Evolutionary conservation across 805 yeast species (phyloP), one percentile per base, ranked within the genome.

Genomic region (Martiniozyma abietophila): DNA sequence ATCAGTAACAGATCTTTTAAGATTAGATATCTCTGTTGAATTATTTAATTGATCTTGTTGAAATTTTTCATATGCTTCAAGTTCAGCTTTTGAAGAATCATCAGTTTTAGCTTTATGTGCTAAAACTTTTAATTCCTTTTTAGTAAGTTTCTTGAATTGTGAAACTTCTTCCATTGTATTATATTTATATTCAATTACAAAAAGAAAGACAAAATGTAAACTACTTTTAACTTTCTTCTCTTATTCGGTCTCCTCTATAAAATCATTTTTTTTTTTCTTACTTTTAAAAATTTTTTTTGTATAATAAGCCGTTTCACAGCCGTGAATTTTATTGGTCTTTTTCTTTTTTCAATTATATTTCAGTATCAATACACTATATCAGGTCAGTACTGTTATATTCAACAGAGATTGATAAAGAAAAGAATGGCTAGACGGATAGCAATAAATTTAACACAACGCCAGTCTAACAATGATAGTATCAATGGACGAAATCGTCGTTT

Each of bases 81-180:
- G 47, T 32, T 60, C 56, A 35, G 58, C 49, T 36, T 59, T 58
- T 6, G 53, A 56, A 42, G 58, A 61, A 22, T 62, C 51, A 46
- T 56, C 49, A 51, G 45, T 47, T 30, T 54, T 50, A 1, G 55
- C 44, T 40, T 71, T 62, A 54, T 76, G 77, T 48, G 70, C 72
- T 27, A 74, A 64, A 8, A 81, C 80, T 50, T 77, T 77, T 36
- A 62, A 62, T 53, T 78, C 76, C 48, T 75, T 77, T 61, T 76
- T 77, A n/a, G 79, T 71, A 18, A 76, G 59, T 50, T 74, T 75
- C 55, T 50, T 51, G 34, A 40, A 16, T n/a, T 41, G n/a, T n/a
- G n/a, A n/a, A n/a, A n/a, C 38, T 26, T 25, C 33, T 9, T 17
- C 25, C 39, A 26, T 39, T 22, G 36, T 26, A 16, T 21, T 21